phyloP scores from a whole-genome alignment of 2,329 filamentous ascomycete genomes.

The Onygenales sp. region DNA sequence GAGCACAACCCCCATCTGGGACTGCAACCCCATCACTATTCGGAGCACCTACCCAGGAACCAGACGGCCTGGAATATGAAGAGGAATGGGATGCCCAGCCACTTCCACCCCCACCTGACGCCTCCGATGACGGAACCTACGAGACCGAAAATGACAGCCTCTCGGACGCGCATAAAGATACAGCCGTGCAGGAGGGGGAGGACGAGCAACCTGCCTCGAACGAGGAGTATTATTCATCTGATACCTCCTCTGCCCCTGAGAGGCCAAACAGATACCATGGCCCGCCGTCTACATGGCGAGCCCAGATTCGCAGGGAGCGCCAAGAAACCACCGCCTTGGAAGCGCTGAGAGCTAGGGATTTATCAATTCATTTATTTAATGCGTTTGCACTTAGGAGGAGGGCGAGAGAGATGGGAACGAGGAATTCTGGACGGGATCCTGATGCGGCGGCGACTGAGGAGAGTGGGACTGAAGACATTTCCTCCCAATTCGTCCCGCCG shows the following conservation, averaged over 20 bases:
- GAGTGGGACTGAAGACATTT: constrained; percentile 11
- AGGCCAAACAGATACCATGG: constrained; percentile 60
- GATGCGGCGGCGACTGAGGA: background rate
- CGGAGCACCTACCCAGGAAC: background rate
- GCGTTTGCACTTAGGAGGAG: constrained; percentile 57
- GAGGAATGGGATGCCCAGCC: background rate
- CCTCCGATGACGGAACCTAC: constrained; percentile 20
- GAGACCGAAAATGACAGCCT: background rate
- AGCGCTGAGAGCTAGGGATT: constrained; percentile 53
- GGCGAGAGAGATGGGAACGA: constrained; percentile 11
- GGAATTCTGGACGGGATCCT: background rate
- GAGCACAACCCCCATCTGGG: background rate
- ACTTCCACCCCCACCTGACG: constrained; percentile 6
- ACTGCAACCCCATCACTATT: background rate
- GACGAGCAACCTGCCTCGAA: background rate
- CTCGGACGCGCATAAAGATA: background rate
- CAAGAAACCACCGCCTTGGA: constrained; percentile 55
- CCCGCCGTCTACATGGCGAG: constrained; percentile 59
- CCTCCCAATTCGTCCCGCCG: constrained; percentile 33
- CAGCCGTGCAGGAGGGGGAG: constrained; percentile 1
- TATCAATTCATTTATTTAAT: constrained; percentile 72
- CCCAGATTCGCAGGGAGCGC: constrained; percentile 84
- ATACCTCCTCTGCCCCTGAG: constrained; percentile 1
- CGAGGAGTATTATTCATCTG: constrained; percentile 1
- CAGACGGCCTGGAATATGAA: background rate